phyloP scores from a whole-genome alignment of 805 yeast genomes.

The Candida krabiensis region DNA sequence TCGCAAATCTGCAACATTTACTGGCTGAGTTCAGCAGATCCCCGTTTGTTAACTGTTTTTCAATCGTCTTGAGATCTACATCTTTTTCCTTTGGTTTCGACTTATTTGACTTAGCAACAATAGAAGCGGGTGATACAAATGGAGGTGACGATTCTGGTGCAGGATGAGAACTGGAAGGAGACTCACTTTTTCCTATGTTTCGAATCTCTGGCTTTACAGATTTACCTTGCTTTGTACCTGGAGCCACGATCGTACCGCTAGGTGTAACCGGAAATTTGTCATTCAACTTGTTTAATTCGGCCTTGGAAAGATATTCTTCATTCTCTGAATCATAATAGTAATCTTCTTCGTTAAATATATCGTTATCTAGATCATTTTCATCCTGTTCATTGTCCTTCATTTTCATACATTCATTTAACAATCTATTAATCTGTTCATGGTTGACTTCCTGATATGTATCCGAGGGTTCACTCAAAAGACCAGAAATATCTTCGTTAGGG shows the following conservation, averaged over 20 bases:
- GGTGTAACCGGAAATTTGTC: too few species aligned
- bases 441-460: slow-evolving; percentile 15
- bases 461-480: slow-evolving; percentile 15
- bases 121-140: slow-evolving; percentile 10
- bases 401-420: slow-evolving; percentile 18
- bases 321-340: slow-evolving; percentile 24
- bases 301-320: slow-evolving; percentile 20
- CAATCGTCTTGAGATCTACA: slow-evolving; percentile 16
- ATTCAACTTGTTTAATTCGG: too few species aligned
- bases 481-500: slow-evolving; percentile 24
- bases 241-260: too few species aligned
- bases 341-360: slow-evolving; percentile 18
- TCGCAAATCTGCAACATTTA: slow-evolving; percentile 70
- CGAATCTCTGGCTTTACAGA: too few species aligned
- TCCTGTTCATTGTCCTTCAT: slow-evolving; percentile 7
- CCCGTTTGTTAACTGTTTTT: slow-evolving; percentile 26
- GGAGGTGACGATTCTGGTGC: too few species aligned
- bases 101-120: slow-evolving; percentile 11
- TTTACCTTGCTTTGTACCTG: too few species aligned
- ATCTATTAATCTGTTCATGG: slow-evolving; percentile 19
- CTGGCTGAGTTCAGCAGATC: slow-evolving; percentile 44
- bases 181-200: too few species aligned
- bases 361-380: slow-evolving; percentile 5
- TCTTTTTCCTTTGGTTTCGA: neutral
- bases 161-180: too few species aligned